Evolutionary conservation across 2,329 filamentous ascomycete species (phyloP).

Genomic region (Plenodomus biglobosus): DNA sequence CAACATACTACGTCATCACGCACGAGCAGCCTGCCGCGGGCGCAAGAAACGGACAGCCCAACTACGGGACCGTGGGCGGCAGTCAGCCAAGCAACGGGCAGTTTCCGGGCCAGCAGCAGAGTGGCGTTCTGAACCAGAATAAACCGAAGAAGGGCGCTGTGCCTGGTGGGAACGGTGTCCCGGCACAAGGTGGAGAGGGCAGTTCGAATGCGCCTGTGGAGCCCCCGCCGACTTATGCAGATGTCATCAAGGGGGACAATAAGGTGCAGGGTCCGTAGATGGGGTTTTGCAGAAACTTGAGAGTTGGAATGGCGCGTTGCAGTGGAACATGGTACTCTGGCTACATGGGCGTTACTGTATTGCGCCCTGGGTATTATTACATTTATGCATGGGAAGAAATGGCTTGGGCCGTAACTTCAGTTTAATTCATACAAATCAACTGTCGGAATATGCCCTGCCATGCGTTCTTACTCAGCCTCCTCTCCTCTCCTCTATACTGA

Average conservation of each 20-base stretch:
- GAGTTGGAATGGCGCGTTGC: no score
- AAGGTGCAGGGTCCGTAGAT: conserved; percentile 68
- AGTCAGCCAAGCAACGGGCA: conserved; percentile 43
- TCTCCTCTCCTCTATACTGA: no score
- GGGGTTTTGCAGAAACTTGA: no score
- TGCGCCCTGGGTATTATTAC: no score
- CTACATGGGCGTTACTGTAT: no score
- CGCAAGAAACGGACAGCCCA: conserved; percentile 27
- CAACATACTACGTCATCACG: conserved; percentile 32
- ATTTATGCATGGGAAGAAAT: no score
- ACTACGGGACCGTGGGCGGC: conserved; percentile 48
- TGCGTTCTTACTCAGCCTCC: no score
- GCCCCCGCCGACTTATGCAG: conserved; percentile 80
- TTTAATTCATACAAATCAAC: no score
- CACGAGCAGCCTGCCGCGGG: conserved; percentile 46
- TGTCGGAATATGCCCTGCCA: no score
- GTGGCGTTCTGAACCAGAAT: conserved; percentile 34
- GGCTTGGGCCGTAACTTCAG: no score
- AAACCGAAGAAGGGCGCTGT: conserved; percentile 18
- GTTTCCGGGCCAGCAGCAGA: conserved; percentile 48
- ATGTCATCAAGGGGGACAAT: conserved; percentile 85
- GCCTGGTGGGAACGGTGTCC: conserved; percentile 15
- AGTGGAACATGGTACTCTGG: no score
- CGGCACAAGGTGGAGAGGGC: conserved; percentile 23
- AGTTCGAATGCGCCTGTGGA: conserved; percentile 45